Percentiles rank a stretch among this genome's conserved stretches.
These are phyloP conservation scores for Mucor irregularis DNA, from an alignment of 371 early-diverging fungal species.

Conservation along the genomic window DNA sequence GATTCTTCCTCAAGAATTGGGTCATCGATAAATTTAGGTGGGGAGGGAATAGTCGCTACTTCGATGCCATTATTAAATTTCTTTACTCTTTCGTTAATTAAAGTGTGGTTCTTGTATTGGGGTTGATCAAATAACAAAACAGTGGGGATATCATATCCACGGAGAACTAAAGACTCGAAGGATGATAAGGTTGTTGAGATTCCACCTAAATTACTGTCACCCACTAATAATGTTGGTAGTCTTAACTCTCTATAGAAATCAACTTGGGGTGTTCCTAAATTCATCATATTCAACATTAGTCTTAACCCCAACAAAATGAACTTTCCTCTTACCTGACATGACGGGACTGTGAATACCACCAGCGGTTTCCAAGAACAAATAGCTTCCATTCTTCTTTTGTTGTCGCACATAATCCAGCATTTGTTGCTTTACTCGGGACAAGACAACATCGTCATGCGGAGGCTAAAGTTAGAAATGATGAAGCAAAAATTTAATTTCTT, in stretches of 20 bases:
- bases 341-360: conserved; percentile 81
- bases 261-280: conserved; percentile 64
- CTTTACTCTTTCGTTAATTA: conserved; percentile 27
- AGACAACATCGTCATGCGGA: conserved; percentile 48
- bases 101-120: conserved; percentile 63
- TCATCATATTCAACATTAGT: not conserved
- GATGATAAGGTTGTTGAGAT: conserved; percentile 81
- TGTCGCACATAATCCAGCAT: conserved; percentile 35
- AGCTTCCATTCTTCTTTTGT: conserved; percentile 42
- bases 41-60: conserved; percentile 53
- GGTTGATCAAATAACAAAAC: conserved; percentile 66
- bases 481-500: not conserved
- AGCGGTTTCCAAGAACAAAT: conserved; percentile 66
- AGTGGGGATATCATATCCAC: conserved; percentile 75
- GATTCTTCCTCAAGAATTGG: conserved; percentile 50
- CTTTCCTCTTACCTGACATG: conserved; percentile 61
- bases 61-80: conserved; percentile 6
- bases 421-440: conserved; percentile 43
- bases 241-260: conserved; percentile 75
- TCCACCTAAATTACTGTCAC: conserved; percentile 78
- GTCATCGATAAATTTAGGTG: conserved; percentile 48
- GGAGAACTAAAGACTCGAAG: conserved; percentile 67
- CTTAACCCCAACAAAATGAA: not conserved
- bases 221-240: conserved; percentile 72
- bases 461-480: conserved; percentile 27